These are phyloP conservation scores for Cymbopogon citratus DNA, from an alignment of 176 grass and related monocot genomes.

Conservation along the genomic window DNA sequence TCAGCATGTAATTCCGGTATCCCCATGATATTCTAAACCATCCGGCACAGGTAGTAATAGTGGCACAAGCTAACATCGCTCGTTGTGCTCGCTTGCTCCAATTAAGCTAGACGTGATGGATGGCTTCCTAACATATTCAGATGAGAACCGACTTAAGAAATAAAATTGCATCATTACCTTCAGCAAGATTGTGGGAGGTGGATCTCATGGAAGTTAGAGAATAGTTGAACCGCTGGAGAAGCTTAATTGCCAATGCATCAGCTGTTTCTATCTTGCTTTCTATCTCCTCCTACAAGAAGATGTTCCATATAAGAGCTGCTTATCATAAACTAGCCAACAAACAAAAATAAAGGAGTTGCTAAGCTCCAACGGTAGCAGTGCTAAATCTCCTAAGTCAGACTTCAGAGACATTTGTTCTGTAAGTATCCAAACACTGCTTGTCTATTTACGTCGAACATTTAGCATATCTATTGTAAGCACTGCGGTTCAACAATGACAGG, in stretches of 20 bases:
- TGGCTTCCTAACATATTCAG: too few relatives aligned
- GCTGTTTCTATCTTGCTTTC: slow-evolving; percentile 94
- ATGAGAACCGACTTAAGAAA: background rate
- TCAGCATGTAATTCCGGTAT: slow-evolving; percentile 3
- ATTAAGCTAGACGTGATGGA: too few relatives aligned
- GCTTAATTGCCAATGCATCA: slow-evolving; percentile 77
- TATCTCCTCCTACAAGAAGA: slow-evolving; percentile 59
- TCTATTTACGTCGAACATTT: too few relatives aligned
- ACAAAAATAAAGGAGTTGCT: background rate
- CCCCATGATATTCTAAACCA: background rate
- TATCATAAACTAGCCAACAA: background rate
- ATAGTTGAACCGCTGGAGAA: slow-evolving; percentile 82
- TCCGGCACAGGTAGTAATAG: background rate
- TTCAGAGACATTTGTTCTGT: background rate
- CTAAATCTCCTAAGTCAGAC: slow-evolving; percentile 2
- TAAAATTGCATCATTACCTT: slow-evolving; percentile 40
- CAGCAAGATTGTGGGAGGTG: slow-evolving; percentile 51
- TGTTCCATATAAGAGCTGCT: background rate
- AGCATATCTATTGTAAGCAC: background rate
- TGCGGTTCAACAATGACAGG: background rate
- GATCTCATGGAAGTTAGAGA: slow-evolving; percentile 78
- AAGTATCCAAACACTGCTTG: background rate
- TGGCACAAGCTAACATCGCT: background rate
- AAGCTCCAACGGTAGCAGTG: background rate
- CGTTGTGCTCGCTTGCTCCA: background rate